phyloP scores from a whole-genome alignment of 495 filamentous ascomycete genomes.

The Margaritispora aquatica region DNA sequence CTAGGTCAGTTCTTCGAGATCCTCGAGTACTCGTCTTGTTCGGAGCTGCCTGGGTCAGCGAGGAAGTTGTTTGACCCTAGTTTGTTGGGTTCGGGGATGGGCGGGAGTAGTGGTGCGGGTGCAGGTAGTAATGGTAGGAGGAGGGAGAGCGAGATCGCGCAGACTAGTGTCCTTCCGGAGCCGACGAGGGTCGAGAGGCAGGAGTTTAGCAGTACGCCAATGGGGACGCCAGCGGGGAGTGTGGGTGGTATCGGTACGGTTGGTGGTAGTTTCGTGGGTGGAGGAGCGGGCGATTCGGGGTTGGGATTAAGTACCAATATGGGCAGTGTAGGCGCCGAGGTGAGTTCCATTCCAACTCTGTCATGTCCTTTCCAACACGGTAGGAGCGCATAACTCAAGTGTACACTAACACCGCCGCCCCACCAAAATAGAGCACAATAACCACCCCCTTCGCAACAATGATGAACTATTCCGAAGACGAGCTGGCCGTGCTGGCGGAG shows the following conservation, averaged over 20 bases:
- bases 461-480: conserved; percentile 32
- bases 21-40: conserved; percentile 42
- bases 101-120: too few species aligned
- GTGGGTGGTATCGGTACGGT: background rate
- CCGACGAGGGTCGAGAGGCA: conserved; percentile 33
- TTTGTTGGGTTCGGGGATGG: conserved; percentile 26
- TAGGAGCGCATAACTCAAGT: background rate
- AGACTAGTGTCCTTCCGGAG: conserved; percentile 39
- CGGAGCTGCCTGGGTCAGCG: conserved; percentile 32
- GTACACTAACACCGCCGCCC: too few species aligned
- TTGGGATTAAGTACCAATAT: too few species aligned
- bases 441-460: background rate
- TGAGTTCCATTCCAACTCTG: background rate
- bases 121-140: too few species aligned
- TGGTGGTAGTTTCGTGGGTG: background rate
- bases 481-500: conserved; percentile 41
- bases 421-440: too few species aligned
- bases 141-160: conserved; percentile 40
- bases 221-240: background rate
- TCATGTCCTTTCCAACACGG: background rate
- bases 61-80: conserved; percentile 37
- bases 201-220: conserved; percentile 25
- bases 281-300: too few species aligned
- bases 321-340: background rate
- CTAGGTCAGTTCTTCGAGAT: conserved; percentile 45